Percentiles rank a stretch among this genome's conserved stretches.
Evolutionary conservation across 192 early-diverging fungal genomes (phyloP).

Genomic region (Entomortierella lignicola): DNA sequence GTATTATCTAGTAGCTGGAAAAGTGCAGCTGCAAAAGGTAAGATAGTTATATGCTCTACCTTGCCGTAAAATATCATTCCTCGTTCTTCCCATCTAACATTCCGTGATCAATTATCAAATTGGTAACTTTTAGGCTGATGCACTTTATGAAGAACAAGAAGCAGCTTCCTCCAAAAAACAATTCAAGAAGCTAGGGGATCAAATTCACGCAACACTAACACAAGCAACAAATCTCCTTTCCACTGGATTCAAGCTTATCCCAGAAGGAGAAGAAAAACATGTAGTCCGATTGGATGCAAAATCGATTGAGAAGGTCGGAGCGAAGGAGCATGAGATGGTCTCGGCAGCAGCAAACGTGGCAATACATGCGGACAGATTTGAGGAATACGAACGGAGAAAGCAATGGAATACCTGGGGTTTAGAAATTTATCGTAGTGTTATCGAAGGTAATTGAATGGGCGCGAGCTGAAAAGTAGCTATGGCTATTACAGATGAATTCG

Average conservation of each 20-base stretch:
- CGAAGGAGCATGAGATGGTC: conserved; percentile 40
- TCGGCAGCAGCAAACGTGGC: conserved; percentile 47
- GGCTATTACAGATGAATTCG: background rate
- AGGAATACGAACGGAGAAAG: conserved; percentile 47
- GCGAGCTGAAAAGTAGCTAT: background rate
- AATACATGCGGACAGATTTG: conserved; percentile 43
- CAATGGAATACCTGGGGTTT: conserved; percentile 48
- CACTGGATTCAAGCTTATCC: conserved; percentile 30
- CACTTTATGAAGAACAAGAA: conserved; percentile 50
- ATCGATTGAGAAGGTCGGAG: conserved; percentile 41
- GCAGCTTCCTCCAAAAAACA: conserved; percentile 40
- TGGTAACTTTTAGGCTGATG: conserved; percentile 30
- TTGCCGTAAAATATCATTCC: background rate
- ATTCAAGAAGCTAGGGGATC: conserved; percentile 30
- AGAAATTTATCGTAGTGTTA: conserved; percentile 36
- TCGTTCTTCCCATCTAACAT: too few relatives aligned
- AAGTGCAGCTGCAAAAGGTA: conserved; percentile 45
- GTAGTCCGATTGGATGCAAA: conserved; percentile 39
- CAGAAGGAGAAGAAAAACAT: conserved; percentile 43
- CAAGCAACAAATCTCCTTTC: conserved; percentile 36
- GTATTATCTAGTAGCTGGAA: conserved; percentile 49
- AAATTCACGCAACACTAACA: conserved; percentile 30
- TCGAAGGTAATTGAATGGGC: conserved; percentile 12
- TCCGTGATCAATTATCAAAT: background rate
- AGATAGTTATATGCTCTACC: too few relatives aligned